phyloP scores from a whole-genome alignment of 2,329 filamentous ascomycete species.

The Clonostachys chloroleuca region DNA sequence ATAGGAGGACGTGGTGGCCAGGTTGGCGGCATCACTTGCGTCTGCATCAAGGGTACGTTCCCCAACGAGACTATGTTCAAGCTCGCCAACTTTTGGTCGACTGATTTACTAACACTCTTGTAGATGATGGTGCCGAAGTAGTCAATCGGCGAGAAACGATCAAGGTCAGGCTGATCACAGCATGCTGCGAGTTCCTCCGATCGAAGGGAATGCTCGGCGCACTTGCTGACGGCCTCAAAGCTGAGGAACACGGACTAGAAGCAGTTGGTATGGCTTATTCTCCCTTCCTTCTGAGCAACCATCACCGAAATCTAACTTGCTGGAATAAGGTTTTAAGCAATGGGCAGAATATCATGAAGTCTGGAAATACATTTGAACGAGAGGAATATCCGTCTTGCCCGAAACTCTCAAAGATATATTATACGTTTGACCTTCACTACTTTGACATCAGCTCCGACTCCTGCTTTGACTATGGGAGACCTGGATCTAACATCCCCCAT shows the following conservation, averaged over 20 bases:
- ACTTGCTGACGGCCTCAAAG: conserved; percentile 51
- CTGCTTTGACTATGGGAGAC: no score
- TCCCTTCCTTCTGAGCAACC: neutral
- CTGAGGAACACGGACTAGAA: conserved; percentile 43
- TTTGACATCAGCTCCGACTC: no score
- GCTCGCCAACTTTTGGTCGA: neutral
- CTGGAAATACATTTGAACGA: conserved; percentile 31
- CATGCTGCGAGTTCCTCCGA: conserved; percentile 41
- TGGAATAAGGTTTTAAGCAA: conserved; percentile 44
- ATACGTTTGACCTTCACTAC: no score
- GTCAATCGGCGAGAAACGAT: conserved; percentile 40
- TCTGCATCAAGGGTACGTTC: conserved; percentile 46
- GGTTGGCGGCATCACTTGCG: conserved; percentile 56
- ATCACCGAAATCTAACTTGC: neutral
- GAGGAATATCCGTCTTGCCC: no score
- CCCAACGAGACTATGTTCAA: no score
- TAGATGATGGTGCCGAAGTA: conserved; percentile 37
- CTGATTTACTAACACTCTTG: neutral
- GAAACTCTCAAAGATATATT: no score
- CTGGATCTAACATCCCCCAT: no score
- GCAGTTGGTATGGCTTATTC: conserved; percentile 39
- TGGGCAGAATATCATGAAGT: conserved; percentile 55
- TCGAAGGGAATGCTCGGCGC: conserved; percentile 46
- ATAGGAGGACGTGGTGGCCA: no score
- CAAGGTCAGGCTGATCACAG: conserved; percentile 48